Evolutionary conservation across 352 stramenopile genomes (phyloP), one percentile per base, ranked within the genome.

Genomic region (Pythium guiyangense): DNA sequence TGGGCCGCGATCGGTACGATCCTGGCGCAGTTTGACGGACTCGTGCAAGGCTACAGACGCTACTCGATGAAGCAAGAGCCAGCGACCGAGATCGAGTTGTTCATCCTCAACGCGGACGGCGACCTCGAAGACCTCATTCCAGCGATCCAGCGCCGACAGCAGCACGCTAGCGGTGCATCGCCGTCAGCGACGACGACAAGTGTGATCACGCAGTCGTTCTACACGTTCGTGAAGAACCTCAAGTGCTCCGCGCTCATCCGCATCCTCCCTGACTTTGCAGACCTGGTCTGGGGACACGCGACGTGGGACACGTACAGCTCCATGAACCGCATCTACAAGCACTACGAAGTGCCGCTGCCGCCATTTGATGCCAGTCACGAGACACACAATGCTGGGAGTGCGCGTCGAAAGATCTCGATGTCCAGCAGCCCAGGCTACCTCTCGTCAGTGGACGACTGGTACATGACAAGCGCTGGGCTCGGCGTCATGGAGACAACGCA

Each of bases 281-380:
- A 92, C 39, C 44, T 95, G 15, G 57, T 84, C 11, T 84, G 80
- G 77, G 79, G 75, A 11, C 85, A 95, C 49, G 66, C 70, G 20
- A 86, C 79, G 6, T 95, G 84, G 84, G 71, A 89, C 52, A 73
- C 62, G 18, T 95, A 80, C 64, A 67, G 67, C 34, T 75, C 71
- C 15, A 92, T 91, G 76, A 83, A 89, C 42, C 71, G 83, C 44
- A 82, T 91, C 46, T 90, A 84, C 64, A 93, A 95, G 62, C 77
- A 87, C 65, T 86, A 91, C 58, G 66, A 90, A n/a, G 63, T 92
- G 34, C 69, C 84, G 0, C 62, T 88, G 25, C 59, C 71, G 35
- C 60, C 59, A 20, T 53, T 49, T 1, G 27, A 43, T 18, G 37
- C n/a, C n/a, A n/a, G 17, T 17, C 12, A 18, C 37, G 39, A 11